These are phyloP conservation scores for Spongospora subterranea DNA, from an alignment of 208 protist species.

Conservation along the genomic window DNA sequence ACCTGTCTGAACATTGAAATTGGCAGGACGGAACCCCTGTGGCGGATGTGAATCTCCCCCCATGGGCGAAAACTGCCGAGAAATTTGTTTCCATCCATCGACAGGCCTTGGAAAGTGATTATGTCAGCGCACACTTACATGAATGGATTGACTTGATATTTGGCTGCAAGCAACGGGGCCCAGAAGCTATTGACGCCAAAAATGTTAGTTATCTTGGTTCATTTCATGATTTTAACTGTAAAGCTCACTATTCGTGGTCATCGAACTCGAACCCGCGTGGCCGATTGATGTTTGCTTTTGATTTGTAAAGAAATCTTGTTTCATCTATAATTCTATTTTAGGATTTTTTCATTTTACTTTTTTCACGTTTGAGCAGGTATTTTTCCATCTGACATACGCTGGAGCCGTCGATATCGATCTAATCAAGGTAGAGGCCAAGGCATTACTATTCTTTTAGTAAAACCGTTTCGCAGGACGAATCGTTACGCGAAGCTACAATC, in stretches of 20 bases:
- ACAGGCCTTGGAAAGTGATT: constrained; percentile 81
- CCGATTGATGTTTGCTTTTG: too few species aligned
- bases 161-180: constrained; percentile 86
- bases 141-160: constrained; percentile 77
- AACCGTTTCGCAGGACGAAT: not conserved
- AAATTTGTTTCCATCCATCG: constrained; percentile 51
- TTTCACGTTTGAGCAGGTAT: constrained; percentile 73
- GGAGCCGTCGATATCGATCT: constrained; percentile 63
- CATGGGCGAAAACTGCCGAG: constrained; percentile 54
- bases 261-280: too few species aligned
- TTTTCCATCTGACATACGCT: constrained; percentile 87
- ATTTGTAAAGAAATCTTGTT: not conserved
- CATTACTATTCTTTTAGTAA: not conserved
- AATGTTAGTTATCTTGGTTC: too few species aligned
- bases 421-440: not conserved
- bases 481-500: constrained; percentile 1
- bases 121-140: constrained; percentile 69
- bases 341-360: constrained; percentile 81
- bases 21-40: constrained; percentile 54
- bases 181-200: constrained; percentile 80
- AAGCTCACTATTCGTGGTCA: too few species aligned
- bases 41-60: constrained; percentile 56
- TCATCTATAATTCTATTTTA: not conserved
- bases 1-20: not conserved
- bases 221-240: too few species aligned